phyloP scores from a whole-genome alignment of 768 basidiomycete genomes.

The Coprinopsis sp. region DNA sequence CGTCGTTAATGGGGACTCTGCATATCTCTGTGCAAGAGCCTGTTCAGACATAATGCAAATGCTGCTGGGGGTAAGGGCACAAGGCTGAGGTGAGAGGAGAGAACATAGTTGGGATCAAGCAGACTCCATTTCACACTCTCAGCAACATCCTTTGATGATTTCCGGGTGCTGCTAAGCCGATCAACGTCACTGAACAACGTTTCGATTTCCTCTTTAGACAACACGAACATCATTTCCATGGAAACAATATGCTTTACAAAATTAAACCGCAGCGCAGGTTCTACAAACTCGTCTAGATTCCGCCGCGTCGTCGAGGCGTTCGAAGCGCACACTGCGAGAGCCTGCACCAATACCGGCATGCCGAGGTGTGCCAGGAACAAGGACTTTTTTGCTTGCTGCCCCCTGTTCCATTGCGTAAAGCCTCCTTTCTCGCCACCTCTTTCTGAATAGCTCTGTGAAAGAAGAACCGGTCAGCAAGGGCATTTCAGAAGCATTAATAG shows the following conservation, averaged over 20 bases:
- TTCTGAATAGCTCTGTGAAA: conserved; percentile 32
- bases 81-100: background rate
- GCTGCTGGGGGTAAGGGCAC: background rate
- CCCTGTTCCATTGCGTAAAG: conserved; percentile 48
- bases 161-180: no score
- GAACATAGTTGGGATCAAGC: no score
- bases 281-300: conserved; percentile 41
- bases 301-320: conserved; percentile 70
- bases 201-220: no score
- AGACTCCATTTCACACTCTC: no score
- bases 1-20: conserved; percentile 52
- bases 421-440: conserved; percentile 58
- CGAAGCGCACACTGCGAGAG: conserved; percentile 58
- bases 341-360: conserved; percentile 65
- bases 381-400: conserved; percentile 58
- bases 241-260: conserved; percentile 1
- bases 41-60: conserved; percentile 3
- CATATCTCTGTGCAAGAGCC: conserved; percentile 14
- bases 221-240: background rate
- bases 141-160: no score
- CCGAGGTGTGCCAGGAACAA: conserved; percentile 77
- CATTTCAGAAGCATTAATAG: conserved; percentile 8
- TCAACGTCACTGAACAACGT: no score
- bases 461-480: background rate
- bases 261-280: conserved; percentile 5